phyloP scores from a whole-genome alignment of 1,139 yeast species.

The Casaregolazyma lundiana region DNA sequence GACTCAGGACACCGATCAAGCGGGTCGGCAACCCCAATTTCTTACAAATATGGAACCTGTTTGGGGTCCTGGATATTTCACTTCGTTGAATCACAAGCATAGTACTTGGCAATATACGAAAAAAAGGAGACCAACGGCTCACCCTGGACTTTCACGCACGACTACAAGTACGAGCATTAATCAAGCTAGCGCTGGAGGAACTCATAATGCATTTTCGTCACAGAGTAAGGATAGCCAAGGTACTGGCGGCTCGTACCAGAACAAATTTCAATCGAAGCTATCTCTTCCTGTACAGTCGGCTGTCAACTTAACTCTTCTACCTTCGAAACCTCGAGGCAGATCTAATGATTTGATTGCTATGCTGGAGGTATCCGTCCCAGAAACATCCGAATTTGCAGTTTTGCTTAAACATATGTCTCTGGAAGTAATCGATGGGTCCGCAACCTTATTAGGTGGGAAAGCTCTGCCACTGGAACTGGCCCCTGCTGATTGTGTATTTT shows the following conservation, averaged over 20 bases:
- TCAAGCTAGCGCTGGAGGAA: background rate
- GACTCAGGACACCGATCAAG: background rate
- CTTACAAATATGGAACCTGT: conserved; percentile 4
- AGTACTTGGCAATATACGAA: conserved; percentile 4
- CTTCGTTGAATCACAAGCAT: conserved; percentile 7
- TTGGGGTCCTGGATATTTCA: conserved; percentile 7
- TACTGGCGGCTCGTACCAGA: background rate
- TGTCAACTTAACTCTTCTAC: conserved; percentile 51
- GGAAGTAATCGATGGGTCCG: conserved; percentile 41
- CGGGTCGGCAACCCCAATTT: conserved; percentile 3
- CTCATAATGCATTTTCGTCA: conserved; percentile 7
- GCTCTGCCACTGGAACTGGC: conserved; percentile 31
- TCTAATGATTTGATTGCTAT: conserved; percentile 50
- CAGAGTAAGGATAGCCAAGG: conserved; percentile 8
- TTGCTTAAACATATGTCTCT: conserved; percentile 37
- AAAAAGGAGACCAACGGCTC: background rate
- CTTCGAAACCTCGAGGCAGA: conserved; percentile 55
- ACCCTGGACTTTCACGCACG: background rate
- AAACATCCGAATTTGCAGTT: conserved; percentile 33
- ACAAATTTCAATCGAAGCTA: conserved; percentile 1
- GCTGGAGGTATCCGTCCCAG: conserved; percentile 50
- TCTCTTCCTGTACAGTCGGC: conserved; percentile 45
- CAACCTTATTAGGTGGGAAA: conserved; percentile 34
- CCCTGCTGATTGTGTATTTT: conserved; percentile 33
- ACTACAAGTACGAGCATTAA: background rate